phyloP scores from a whole-genome alignment of 2,329 filamentous ascomycete genomes.

The Pseudopithomyces maydicus region DNA sequence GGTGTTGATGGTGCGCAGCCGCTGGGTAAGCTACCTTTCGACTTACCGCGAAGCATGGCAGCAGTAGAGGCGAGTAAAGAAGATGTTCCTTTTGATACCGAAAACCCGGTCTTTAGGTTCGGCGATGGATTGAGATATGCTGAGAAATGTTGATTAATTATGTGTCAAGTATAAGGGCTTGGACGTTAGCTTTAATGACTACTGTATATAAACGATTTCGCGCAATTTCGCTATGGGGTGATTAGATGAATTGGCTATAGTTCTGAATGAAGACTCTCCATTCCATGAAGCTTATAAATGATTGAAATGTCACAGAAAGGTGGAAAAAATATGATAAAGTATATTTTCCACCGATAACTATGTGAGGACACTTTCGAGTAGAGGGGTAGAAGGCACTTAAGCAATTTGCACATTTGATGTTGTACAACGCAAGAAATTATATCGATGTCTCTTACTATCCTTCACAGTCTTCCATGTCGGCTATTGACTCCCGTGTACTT shows the following conservation, averaged over 20 bases:
- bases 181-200: too few relatives aligned
- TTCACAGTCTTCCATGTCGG: neutral
- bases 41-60: slow-evolving; percentile 52
- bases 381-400: neutral
- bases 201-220: too few relatives aligned
- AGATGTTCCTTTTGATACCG: slow-evolving; percentile 47
- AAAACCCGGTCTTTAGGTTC: slow-evolving; percentile 41
- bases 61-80: slow-evolving; percentile 47
- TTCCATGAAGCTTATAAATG: too few relatives aligned
- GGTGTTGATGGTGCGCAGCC: slow-evolving; percentile 44
- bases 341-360: too few relatives aligned
- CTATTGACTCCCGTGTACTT: neutral
- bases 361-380: too few relatives aligned
- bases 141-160: slow-evolving; percentile 9
- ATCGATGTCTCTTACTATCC: neutral
- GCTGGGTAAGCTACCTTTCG: slow-evolving; percentile 53
- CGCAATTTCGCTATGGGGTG: too few relatives aligned
- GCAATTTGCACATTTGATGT: neutral
- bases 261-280: too few relatives aligned
- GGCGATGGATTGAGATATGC: slow-evolving; percentile 43
- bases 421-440: neutral
- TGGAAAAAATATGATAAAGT: too few relatives aligned
- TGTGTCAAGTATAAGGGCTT: too few relatives aligned
- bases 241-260: too few relatives aligned
- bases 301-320: too few relatives aligned